Evolutionary conservation across 352 stramenopile species (phyloP), one percentile per base, ranked within the genome.

Genomic region (Pythium myriotylum): DNA sequence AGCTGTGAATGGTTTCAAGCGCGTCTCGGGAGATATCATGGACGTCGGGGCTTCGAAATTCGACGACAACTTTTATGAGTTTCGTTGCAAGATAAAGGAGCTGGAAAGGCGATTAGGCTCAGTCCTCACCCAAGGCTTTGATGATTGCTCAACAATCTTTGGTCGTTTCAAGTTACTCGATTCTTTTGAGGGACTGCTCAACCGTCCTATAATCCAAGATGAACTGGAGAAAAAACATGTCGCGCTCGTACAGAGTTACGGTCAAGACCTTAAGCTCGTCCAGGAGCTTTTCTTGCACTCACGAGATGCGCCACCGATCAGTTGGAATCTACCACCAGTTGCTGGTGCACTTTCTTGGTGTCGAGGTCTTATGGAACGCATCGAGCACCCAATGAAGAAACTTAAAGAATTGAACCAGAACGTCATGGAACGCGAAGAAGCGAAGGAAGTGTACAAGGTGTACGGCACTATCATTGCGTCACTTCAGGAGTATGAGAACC

Each of bases 191-290:
- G 91, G 86, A 8, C 71, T 98, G 14, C 68, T 99, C 8, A 95
- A 98, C 58, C 88, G 96, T 4, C 92, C 92, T 8, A 98, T 98
- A 56, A 98, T 98, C 58, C 92, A 98, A 63, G 92, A 98, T 61
- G 95, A 98, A 73, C 81, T 98, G 8, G 95, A 99, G 73, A 98
- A 98, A 67, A 99, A 99, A 72, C 96, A 99, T 55, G 91, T 99
- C 4, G 81, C 81, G 4, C 86, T 99, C 4, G 94, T 99, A 13
- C 93, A 99, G 66, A 96, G 87, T 48, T 99, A 99, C 62, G 95
- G 92, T 37, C 81, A 94, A 53, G 96, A 99, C 72, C 73, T 99
- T 14, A 98, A 98, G 64, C 77, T 92, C n/a, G 96, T 99, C 6
- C 95, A 99, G 64, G 96, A 99, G 63, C 74, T 98, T 8, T 99